phyloP scores from a whole-genome alignment of 139 green algal species.

The Chlorella sorokiniana region DNA sequence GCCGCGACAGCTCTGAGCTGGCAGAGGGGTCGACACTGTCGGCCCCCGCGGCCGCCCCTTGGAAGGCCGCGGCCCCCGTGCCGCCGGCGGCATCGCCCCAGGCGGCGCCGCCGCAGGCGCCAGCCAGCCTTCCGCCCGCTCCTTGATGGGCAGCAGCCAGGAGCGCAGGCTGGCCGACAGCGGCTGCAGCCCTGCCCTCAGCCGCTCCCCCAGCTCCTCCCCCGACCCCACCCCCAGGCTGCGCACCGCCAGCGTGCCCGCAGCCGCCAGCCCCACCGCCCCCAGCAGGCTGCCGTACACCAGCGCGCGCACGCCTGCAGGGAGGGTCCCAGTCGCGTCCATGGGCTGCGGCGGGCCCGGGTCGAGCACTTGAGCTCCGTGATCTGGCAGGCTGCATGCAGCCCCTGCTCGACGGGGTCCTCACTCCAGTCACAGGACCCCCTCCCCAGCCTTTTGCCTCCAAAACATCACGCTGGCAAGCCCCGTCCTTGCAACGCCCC shows the following conservation, averaged over 20 bases:
- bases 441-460: background rate
- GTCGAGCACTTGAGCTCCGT: too few species aligned
- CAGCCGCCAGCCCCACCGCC: slow-evolving; percentile 15
- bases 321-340: background rate
- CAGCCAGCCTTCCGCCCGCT: slow-evolving; percentile 7
- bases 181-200: background rate
- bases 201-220: slow-evolving; percentile 12
- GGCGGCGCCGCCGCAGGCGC: background rate
- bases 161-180: background rate
- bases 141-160: slow-evolving; percentile 23
- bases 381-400: background rate
- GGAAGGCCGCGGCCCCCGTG: too few species aligned
- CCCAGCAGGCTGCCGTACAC: slow-evolving; percentile 35
- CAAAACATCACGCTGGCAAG: background rate
- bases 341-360: too few species aligned
- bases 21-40: background rate
- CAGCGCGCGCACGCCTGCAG: slow-evolving; percentile 24
- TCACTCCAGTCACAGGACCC: background rate
- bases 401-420: background rate
- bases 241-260: background rate
- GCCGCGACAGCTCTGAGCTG: background rate
- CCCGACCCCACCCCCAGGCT: background rate
- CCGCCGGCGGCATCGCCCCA: background rate
- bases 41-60: background rate
- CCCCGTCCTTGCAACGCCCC: background rate